These are phyloP conservation scores for Sphagnum tenellum DNA, from an alignment of 225 moss, liverwort and hornwort genomes.

Conservation along the genomic window DNA sequence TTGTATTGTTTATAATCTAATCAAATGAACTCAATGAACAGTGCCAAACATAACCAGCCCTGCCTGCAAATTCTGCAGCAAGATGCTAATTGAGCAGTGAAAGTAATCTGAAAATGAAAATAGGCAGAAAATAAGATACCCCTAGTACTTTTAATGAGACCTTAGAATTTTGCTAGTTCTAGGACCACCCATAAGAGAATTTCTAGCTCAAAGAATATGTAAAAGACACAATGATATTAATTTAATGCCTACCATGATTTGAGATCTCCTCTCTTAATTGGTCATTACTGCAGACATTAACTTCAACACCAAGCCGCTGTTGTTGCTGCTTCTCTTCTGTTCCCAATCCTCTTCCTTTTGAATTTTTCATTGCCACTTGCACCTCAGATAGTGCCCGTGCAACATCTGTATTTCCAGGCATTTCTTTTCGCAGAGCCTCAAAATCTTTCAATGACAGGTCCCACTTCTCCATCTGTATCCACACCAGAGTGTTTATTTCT, in stretches of 20 bases:
- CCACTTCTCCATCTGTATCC: constrained; percentile 40
- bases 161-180: too few relatives aligned
- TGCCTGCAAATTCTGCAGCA: too few relatives aligned
- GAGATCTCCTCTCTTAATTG: constrained; percentile 41
- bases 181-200: too few relatives aligned
- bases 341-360: constrained; percentile 9
- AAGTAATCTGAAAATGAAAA: too few relatives aligned
- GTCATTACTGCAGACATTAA: constrained; percentile 24
- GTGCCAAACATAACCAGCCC: too few relatives aligned
- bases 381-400: constrained; percentile 31
- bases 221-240: background rate
- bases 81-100: too few relatives aligned
- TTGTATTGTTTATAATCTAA: too few relatives aligned
- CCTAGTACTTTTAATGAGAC: too few relatives aligned
- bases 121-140: too few relatives aligned
- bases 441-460: constrained; percentile 36
- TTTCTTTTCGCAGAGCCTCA: constrained; percentile 25
- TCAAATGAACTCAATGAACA: too few relatives aligned
- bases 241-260: constrained; percentile 25
- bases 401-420: constrained; percentile 37
- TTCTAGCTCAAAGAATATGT: constrained; percentile 6
- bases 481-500: too few relatives aligned
- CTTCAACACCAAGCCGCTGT: constrained; percentile 33
- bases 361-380: constrained; percentile 34
- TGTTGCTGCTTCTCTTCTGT: constrained; percentile 20